A percentile compares a stretch with the other conserved stretches of the same genome.
These are phyloP conservation scores for Cunninghamia lanceolata DNA, from an alignment of 75 land plant species.

Conservation along the genomic window DNA sequence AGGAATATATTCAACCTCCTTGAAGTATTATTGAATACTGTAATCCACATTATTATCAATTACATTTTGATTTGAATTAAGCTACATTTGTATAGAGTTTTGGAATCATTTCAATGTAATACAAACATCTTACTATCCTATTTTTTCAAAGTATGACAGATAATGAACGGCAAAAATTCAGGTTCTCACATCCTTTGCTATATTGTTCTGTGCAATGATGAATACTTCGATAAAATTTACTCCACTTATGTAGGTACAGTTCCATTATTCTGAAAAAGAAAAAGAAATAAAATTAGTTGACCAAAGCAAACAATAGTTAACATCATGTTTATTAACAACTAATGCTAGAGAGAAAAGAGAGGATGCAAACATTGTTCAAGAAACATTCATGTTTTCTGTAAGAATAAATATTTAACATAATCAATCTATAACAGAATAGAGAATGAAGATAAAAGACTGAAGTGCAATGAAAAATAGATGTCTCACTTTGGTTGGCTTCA, in stretches of 20 bases:
- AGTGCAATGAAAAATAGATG: not conserved
- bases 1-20: not conserved
- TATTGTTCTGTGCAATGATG: not conserved
- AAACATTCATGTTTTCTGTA: not conserved
- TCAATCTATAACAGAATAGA: not conserved
- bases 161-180: not conserved
- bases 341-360: not conserved
- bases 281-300: not conserved
- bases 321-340: not conserved
- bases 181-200: not conserved
- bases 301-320: not conserved
- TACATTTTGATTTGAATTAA: not conserved
- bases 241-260: not conserved
- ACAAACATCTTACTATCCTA: too few relatives aligned
- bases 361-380: not conserved
- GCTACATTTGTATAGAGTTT: not conserved
- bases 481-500: slow-evolving; percentile 35
- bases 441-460: not conserved
- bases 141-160: not conserved
- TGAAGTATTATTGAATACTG: not conserved
- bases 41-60: not conserved
- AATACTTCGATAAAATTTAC: not conserved
- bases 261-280: not conserved
- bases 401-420: not conserved
- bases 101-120: not conserved